phyloP scores from a whole-genome alignment of 2,329 filamentous ascomycete species.

The Trichoderma citrinoviride region DNA sequence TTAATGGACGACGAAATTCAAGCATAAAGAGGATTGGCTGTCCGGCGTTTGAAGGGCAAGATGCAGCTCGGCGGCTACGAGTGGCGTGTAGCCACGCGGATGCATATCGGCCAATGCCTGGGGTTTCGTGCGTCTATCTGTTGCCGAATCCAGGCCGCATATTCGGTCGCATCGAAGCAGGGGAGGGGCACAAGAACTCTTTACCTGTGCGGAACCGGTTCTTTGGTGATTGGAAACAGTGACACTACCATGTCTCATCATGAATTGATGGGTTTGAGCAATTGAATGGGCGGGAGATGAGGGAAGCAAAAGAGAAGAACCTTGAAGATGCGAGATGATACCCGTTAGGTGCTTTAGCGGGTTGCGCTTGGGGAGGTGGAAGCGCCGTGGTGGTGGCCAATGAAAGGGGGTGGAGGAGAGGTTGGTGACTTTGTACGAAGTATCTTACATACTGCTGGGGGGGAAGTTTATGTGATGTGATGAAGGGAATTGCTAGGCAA shows the following conservation, averaged over 20 bases:
- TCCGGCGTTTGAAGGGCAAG: neutral
- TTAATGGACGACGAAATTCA: neutral
- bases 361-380: conserved; percentile 3
- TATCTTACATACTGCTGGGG: neutral
- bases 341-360: neutral
- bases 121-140: neutral
- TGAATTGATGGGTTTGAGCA: too few species aligned
- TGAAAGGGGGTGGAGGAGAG: conserved; percentile 19
- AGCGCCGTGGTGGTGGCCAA: conserved; percentile 22
- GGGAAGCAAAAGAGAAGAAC: too few species aligned
- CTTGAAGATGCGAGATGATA: neutral
- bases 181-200: neutral
- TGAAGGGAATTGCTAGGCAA: too few species aligned
- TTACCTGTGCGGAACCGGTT: too few species aligned
- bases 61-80: neutral
- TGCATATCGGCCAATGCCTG: neutral
- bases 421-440: neutral
- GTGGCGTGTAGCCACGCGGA: neutral
- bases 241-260: neutral
- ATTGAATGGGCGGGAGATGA: too few species aligned
- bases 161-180: conserved; percentile 17
- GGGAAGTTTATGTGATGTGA: neutral
- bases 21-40: neutral
- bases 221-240: neutral
- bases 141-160: conserved; percentile 19